phyloP scores from a whole-genome alignment of 345 rosid genomes.

The Cardiospermum halicacabum region DNA sequence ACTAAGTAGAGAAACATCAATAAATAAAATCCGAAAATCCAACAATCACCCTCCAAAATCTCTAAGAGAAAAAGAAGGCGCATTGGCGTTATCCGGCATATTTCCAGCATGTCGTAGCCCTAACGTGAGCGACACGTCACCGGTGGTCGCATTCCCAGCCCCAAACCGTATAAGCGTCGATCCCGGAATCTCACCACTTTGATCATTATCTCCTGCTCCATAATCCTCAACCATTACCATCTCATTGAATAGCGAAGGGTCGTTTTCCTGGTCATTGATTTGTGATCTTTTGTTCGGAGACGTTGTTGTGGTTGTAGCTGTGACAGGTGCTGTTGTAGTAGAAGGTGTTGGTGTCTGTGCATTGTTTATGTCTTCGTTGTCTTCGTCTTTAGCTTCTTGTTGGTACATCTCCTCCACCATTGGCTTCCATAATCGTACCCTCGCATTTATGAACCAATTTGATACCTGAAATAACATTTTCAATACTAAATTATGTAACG shows the following conservation, averaged over 20 bases:
- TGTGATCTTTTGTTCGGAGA: slow-evolving; percentile 46
- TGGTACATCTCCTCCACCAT: slow-evolving; percentile 99
- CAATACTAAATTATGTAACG: background rate
- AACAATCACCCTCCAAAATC: slow-evolving; percentile 64
- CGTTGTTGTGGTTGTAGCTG: slow-evolving; percentile 33
- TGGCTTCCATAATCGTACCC: slow-evolving; percentile 99
- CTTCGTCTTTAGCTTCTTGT: slow-evolving; percentile 62
- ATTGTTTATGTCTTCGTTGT: slow-evolving; percentile 21
- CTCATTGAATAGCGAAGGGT: slow-evolving; percentile 47
- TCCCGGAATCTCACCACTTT: slow-evolving; percentile 34
- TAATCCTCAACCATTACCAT: too few relatives aligned
- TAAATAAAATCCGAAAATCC: slow-evolving; percentile 18
- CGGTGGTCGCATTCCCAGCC: slow-evolving; percentile 75
- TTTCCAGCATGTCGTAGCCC: slow-evolving; percentile 91
- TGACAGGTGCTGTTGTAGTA: slow-evolving; percentile 15
- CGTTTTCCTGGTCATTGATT: slow-evolving; percentile 61
- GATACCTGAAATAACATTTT: slow-evolving; percentile 55
- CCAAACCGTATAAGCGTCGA: slow-evolving; percentile 65
- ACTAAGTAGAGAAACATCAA: background rate
- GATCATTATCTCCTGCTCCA: too few relatives aligned
- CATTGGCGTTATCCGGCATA: slow-evolving; percentile 56
- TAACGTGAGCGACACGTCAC: slow-evolving; percentile 91
- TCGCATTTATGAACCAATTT: slow-evolving; percentile 98
- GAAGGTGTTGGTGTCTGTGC: slow-evolving; percentile 61
- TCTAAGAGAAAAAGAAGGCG: slow-evolving; percentile 60